These are phyloP conservation scores for Geotrichum citri-aurantii DNA, from an alignment of 1,139 yeast genomes.

Conservation along the genomic window DNA sequence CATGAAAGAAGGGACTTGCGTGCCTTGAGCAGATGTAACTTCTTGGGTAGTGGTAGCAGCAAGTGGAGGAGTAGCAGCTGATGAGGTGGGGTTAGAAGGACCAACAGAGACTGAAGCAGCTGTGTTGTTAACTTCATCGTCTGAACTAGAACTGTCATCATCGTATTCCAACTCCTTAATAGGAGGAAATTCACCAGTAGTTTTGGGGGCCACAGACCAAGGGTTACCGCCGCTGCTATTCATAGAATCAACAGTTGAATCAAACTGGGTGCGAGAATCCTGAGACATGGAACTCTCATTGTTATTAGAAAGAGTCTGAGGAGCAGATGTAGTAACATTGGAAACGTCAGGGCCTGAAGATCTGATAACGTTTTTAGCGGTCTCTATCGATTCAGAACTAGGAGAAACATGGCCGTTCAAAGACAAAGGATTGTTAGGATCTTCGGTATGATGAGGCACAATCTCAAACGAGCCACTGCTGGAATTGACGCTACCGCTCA, in stretches of 20 bases:
- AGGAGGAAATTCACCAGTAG: conserved; percentile 62
- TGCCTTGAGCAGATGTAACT: conserved; percentile 12
- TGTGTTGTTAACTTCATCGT: conserved; percentile 25
- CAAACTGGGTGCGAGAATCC: conserved; percentile 6
- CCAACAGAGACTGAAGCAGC: conserved; percentile 13
- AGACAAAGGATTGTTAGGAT: neutral
- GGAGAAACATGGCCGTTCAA: neutral
- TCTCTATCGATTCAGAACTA: conserved; percentile 12
- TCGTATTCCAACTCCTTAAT: conserved; percentile 61
- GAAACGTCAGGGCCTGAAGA: neutral
- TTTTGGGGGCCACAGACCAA: conserved; percentile 13
- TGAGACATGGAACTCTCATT: conserved; percentile 2
- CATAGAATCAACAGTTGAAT: conserved; percentile 6
- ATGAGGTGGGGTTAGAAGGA: conserved; percentile 19
- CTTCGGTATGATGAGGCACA: conserved; percentile 4
- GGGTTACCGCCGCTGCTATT: conserved; percentile 1
- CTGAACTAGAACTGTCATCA: conserved; percentile 42
- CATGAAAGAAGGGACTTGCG: neutral
- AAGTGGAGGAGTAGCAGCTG: conserved; percentile 22
- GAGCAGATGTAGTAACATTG: neutral
- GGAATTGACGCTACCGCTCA: neutral
- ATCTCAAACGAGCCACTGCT: conserved; percentile 13
- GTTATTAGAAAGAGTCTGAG: conserved; percentile 10
- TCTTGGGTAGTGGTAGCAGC: conserved; percentile 17
- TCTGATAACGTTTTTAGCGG: conserved; percentile 1